These are phyloP conservation scores for Trichoderma atroviride DNA, from an alignment of 2,329 filamentous ascomycete species.

Conservation along the genomic window DNA sequence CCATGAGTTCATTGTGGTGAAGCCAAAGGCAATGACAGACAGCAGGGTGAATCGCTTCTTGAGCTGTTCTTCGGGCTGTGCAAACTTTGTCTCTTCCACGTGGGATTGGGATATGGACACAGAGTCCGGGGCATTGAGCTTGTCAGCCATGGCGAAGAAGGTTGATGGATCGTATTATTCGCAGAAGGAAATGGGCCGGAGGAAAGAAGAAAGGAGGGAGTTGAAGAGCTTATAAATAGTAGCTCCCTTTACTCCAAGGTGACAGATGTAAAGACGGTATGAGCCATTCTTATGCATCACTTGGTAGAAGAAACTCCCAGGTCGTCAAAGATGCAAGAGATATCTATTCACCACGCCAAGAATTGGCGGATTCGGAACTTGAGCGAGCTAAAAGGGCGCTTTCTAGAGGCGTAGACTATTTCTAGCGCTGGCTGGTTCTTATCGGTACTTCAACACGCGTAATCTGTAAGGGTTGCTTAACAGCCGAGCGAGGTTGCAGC, in stretches of 20 bases:
- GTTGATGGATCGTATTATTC: no score
- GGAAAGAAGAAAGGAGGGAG: background rate
- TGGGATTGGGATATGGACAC: slow-evolving; percentile 27
- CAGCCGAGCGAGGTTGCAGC: background rate
- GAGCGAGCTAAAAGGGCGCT: background rate
- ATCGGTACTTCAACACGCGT: background rate
- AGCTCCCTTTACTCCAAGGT: background rate
- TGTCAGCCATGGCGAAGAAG: background rate
- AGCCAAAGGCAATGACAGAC: slow-evolving; percentile 35
- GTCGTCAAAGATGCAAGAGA: background rate
- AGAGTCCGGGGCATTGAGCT: background rate
- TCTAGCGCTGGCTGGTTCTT: background rate
- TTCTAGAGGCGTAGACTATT: background rate
- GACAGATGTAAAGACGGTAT: background rate
- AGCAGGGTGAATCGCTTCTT: slow-evolving; percentile 34
- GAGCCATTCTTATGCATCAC: slow-evolving; percentile 1
- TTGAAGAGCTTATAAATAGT: background rate
- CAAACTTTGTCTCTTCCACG: slow-evolving; percentile 25
- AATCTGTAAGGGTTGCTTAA: background rate
- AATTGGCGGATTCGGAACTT: background rate
- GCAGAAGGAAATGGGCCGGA: background rate
- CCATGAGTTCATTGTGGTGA: slow-evolving; percentile 36
- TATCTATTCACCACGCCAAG: background rate
- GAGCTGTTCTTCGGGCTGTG: slow-evolving; percentile 28
- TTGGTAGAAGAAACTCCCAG: background rate